Conservation (phyloP, 2,329 filamentous ascomycete genomes). For the Pseudodiploospora longispora region DNA sequence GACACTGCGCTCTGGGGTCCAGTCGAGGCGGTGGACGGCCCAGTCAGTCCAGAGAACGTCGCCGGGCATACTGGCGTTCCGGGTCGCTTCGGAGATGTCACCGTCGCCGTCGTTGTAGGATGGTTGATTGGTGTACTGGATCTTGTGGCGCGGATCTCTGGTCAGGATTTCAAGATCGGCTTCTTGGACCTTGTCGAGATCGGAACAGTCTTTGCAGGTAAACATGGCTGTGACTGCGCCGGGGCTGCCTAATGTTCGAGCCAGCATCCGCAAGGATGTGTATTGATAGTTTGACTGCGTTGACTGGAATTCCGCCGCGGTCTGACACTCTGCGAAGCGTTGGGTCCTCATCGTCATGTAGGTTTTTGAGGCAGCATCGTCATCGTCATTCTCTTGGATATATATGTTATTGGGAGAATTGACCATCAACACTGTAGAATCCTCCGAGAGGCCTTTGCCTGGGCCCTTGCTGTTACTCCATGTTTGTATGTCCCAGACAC, state of each 20-base stretch:
- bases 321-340: slow-evolving; percentile 36
- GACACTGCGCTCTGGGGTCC: slow-evolving; percentile 42
- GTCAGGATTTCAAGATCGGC: slow-evolving; percentile 47
- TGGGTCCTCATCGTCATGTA: slow-evolving; percentile 41
- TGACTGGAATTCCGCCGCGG: slow-evolving; percentile 40
- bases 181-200: slow-evolving; percentile 36
- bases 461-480: slow-evolving; percentile 34
- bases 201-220: slow-evolving; percentile 35
- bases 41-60: slow-evolving; percentile 43
- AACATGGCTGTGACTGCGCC: slow-evolving; percentile 47
- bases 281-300: slow-evolving; percentile 17
- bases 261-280: slow-evolving; percentile 39
- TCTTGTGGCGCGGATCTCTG: slow-evolving; percentile 30
- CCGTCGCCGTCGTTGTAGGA: slow-evolving; percentile 36
- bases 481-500: slow-evolving; percentile 29
- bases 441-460: slow-evolving; percentile 16
- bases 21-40: slow-evolving; percentile 53
- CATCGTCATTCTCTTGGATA: slow-evolving; percentile 34
- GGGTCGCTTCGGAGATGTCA: slow-evolving; percentile 37
- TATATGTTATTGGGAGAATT: slow-evolving; percentile 38
- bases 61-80: slow-evolving; percentile 38
- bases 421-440: slow-evolving; percentile 26
- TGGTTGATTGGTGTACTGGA: slow-evolving; percentile 56
- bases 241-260: slow-evolving; percentile 37
- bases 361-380: slow-evolving; percentile 25